Evolutionary conservation across 1,139 yeast species (phyloP).

Genomic region (Yamadazyma jaroonii): DNA sequence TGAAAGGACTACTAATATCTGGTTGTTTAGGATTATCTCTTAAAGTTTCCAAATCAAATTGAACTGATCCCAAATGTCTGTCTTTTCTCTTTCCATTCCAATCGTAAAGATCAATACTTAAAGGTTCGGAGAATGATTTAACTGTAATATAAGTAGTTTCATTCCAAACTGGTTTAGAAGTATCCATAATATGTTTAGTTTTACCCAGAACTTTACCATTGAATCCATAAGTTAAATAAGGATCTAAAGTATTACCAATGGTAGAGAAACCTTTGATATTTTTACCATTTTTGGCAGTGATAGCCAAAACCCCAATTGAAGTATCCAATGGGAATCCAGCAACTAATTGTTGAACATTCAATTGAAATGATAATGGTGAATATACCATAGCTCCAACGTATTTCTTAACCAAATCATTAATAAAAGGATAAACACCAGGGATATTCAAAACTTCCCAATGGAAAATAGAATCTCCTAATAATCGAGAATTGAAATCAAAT

Average conservation of each 20-base stretch:
- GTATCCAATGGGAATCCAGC: conserved; percentile 81
- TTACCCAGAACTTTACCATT: conserved; percentile 56
- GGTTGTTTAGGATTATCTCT: conserved; percentile 53
- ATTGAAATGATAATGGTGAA: conserved; percentile 86
- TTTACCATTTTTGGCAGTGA: conserved; percentile 65
- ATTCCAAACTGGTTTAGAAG: conserved; percentile 77
- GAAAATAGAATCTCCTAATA: conserved; percentile 72
- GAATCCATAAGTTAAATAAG: conserved; percentile 76
- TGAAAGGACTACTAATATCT: conserved; percentile 52
- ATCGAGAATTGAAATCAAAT: conserved; percentile 74
- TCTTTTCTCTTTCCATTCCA: conserved; percentile 79
- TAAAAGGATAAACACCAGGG: conserved; percentile 82
- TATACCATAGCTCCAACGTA: conserved; percentile 86
- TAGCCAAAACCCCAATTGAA: conserved; percentile 80
- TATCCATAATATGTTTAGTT: conserved; percentile 64
- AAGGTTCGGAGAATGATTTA: conserved; percentile 75
- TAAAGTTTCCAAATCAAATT: conserved; percentile 69
- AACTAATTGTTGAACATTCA: conserved; percentile 85
- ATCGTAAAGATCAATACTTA: conserved; percentile 68
- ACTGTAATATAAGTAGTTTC: conserved; percentile 72
- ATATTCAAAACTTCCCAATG: conserved; percentile 83
- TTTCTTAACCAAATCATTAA: conserved; percentile 80
- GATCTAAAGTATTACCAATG: conserved; percentile 80
- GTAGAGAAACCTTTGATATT: conserved; percentile 67
- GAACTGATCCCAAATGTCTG: conserved; percentile 73